Evolutionary conservation across 2,329 filamentous ascomycete genomes (phyloP), one percentile per base, ranked within the genome.

Genomic region (Aureobasidium vineae): DNA sequence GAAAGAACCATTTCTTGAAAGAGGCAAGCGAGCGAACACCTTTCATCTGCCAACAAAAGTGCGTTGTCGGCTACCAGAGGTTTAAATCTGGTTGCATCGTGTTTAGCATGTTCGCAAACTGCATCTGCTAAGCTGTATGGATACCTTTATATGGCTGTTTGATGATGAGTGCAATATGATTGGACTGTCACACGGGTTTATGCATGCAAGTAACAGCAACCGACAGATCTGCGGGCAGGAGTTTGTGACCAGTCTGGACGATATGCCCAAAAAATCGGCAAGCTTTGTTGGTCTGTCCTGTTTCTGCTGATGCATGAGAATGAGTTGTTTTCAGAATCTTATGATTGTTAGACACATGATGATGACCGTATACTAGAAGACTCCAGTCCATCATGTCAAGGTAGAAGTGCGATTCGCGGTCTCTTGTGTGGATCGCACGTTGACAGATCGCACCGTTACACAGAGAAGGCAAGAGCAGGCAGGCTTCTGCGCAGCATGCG

Each of bases 101-200:
- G 26, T 38, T 41, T 31, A 49, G 16, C 31, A 38, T 61, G 57
- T 61, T 61, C 33, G 57, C 45, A 49, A 33, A 36, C 57, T 41
- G 28, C 41, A 38, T 61, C 28, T 38, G 23, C 23, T 45, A 15
- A 43, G 57, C 41, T 38, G 31, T 49, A 61, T 61, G 57, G 41
- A 61, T 43, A 41, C 36, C 49, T 49, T 36, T 26, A 15, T 11
- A 36, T 36, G 19, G 16, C 19, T 49, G 43, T 61, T 47, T 38
- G 57, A 36, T 61, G 13, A n/a, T 45, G 5, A 38, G 13, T 13
- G 19, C n/a, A 5, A 21, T 11, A 36, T 49, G 21, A 61, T 61
- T 61, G 57, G 57, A 47, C n/a, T 23, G 41, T 61, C 41, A 61
- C 57, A 61, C 57, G 57, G 57, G 40, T 49, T 61, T 31, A 61